Base-by-base conservation (phyloP, 1,284 basidiomycete species). In the Coniferiporia weirii region DNA sequence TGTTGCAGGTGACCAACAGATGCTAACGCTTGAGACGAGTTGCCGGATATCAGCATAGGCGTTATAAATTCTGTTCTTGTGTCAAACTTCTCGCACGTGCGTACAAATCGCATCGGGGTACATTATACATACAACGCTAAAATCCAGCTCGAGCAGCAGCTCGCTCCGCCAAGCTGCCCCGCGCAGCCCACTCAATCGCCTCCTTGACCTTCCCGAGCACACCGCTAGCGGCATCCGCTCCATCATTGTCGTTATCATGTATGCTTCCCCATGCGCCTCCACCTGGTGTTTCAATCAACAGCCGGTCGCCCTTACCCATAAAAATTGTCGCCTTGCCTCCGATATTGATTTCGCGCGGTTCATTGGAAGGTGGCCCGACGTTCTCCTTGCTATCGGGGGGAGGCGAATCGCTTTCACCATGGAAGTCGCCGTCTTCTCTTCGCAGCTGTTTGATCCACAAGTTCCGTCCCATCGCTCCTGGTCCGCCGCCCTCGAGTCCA, bases 321-420 rank as follows among this genome's bases (percentile, higher is more conserved):
- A 82, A 83, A 48, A 95, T 82, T 0, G 91, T 93, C 48, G 89
- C 90, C 72, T 98, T 98, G 7, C 95, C 93, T 17, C 95, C 94
- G 45, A 98, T 84, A 68, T 95, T 97, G 68, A 98, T 89, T 36
- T 82, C 76, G 19, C 93, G 79, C 17, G 80, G 73, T 22, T 69
- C 70, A 34, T 65, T 63, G 64, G 32, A 65, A 46, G 46, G 27
- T 36, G 49, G 51, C 32, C 43, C 40, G 32, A 34, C 51, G 45
- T 54, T 54, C 38, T 60, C 61, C 52, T 35, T 45, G 10, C 22
- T 45, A 13, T 34, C 47, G 17, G 49, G 44, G 52, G 59, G 12
- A 44, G 60, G 45, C 47, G 59, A 27, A 32, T 65, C 38, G 15
- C 9, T 40, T 15, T 40, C 69, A 32, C 66, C 68, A 3, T 69